These are phyloP conservation scores for Tulasnella sp. DNA, from an alignment of 768 basidiomycete species.

Conservation along the genomic window DNA sequence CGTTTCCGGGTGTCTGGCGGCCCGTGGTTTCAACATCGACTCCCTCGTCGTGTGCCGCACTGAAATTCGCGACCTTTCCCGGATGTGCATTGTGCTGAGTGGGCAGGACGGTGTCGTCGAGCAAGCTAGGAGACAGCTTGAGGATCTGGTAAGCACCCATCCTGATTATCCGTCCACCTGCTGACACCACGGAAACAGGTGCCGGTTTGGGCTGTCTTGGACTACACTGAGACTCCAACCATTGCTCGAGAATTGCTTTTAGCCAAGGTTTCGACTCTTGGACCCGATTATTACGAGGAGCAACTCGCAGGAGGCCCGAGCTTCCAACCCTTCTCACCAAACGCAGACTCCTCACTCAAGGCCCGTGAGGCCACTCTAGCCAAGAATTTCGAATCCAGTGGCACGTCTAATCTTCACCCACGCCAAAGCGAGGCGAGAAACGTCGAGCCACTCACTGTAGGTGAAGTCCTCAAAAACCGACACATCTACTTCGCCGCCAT, in stretches of 20 bases:
- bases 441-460: constrained; percentile 44
- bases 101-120: constrained; percentile 98
- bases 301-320: constrained; percentile 75
- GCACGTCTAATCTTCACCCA: constrained; percentile 28
- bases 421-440: constrained; percentile 23
- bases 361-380: constrained; percentile 63
- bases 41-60: constrained; percentile 96
- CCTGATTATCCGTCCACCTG: neutral
- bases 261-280: constrained; percentile 93
- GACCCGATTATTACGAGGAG: constrained; percentile 91
- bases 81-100: constrained; percentile 94
- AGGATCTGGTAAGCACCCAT: constrained; percentile 66
- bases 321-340: constrained; percentile 19
- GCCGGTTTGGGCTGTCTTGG: constrained; percentile 97
- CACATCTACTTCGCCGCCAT: constrained; percentile 86
- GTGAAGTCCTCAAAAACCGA: constrained; percentile 77
- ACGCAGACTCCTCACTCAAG: constrained; percentile 24
- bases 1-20: constrained; percentile 94
- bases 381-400: constrained; percentile 55
- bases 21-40: constrained; percentile 96
- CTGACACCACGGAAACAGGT: constrained; percentile 37
- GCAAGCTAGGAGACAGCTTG: constrained; percentile 89
- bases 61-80: constrained; percentile 89
- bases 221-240: constrained; percentile 86
- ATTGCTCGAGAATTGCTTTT: constrained; percentile 91